Conservation (phyloP, 2,329 filamentous ascomycete species). For the Verticillium dahliae region DNA sequence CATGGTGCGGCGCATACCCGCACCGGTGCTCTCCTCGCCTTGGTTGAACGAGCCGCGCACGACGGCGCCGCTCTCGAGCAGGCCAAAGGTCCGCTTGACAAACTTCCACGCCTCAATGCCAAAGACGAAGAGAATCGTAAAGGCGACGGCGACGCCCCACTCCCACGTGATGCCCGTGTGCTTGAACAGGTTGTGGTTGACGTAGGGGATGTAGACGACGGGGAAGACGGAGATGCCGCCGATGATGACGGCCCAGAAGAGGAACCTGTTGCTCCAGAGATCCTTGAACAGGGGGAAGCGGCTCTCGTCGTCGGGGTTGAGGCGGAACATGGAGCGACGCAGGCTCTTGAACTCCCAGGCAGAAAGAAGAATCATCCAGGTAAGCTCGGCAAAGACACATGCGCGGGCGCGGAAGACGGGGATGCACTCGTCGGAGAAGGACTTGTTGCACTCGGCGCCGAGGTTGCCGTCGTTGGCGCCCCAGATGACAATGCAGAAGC, state of each 20-base stretch:
- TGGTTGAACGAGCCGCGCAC: slow-evolving; percentile 45
- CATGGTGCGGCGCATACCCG: slow-evolving; percentile 38
- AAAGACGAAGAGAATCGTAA: slow-evolving; percentile 56
- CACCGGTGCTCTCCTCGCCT: slow-evolving; percentile 36
- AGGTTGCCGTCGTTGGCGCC: slow-evolving; percentile 49
- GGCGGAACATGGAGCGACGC: slow-evolving; percentile 63
- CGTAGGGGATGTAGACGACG: slow-evolving; percentile 64
- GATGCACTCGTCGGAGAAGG: slow-evolving; percentile 47
- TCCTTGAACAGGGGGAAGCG: slow-evolving; percentile 52
- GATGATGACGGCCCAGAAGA: slow-evolving; percentile 59
- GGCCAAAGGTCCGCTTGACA: slow-evolving; percentile 50
- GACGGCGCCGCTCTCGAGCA: slow-evolving; percentile 46
- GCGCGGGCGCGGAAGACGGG: slow-evolving; percentile 65
- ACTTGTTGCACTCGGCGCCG: slow-evolving; percentile 56
- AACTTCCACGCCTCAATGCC: slow-evolving; percentile 70
- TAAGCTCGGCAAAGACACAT: slow-evolving; percentile 66
- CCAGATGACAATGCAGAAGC: slow-evolving; percentile 60
- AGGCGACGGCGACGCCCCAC: slow-evolving; percentile 62
- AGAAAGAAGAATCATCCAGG: slow-evolving; percentile 66
- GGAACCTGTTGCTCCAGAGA: slow-evolving; percentile 62
- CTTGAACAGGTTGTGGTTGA: slow-evolving; percentile 68
- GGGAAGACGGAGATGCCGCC: slow-evolving; percentile 59
- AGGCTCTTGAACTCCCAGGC: slow-evolving; percentile 76
- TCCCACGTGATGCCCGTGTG: slow-evolving; percentile 68
- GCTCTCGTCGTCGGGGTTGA: slow-evolving; percentile 47